phyloP scores from a whole-genome alignment of 352 stramenopile genomes.

The Phytopythium aichiense region DNA sequence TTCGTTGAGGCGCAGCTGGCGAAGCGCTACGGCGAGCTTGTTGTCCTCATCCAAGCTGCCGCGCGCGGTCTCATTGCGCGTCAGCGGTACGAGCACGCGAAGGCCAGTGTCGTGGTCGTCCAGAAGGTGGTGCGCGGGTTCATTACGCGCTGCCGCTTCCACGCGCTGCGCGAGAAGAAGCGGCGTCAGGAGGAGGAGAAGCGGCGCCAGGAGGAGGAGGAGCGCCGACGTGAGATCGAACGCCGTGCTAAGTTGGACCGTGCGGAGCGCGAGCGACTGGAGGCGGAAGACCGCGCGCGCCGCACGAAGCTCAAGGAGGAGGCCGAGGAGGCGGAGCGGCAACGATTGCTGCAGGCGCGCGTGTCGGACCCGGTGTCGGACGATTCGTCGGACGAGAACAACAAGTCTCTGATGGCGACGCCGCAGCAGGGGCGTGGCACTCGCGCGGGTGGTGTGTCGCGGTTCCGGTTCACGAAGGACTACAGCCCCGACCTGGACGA shows the following conservation, averaged over 20 bases:
- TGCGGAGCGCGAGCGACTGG: slow-evolving; percentile 18
- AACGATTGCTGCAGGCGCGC: slow-evolving; percentile 35
- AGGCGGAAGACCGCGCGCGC: slow-evolving; percentile 11
- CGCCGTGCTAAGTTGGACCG: slow-evolving; percentile 19
- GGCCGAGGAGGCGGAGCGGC: slow-evolving; percentile 34
- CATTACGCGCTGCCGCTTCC: slow-evolving; percentile 53
- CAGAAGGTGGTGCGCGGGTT: slow-evolving; percentile 69
- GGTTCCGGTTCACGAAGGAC: slow-evolving; percentile 83
- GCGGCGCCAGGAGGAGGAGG: slow-evolving; percentile 30
- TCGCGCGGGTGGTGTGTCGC: slow-evolving; percentile 41
- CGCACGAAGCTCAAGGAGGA: slow-evolving; percentile 33
- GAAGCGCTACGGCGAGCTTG: slow-evolving; percentile 83
- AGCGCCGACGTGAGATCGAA: too few species aligned
- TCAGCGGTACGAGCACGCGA: slow-evolving; percentile 43
- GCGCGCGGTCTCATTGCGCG: slow-evolving; percentile 54
- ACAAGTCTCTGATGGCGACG: slow-evolving; percentile 25
- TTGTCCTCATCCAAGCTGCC: slow-evolving; percentile 79
- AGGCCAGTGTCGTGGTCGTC: slow-evolving; percentile 33
- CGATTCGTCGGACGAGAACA: slow-evolving; percentile 60
- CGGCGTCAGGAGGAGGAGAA: slow-evolving; percentile 44
- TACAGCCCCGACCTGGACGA: slow-evolving; percentile 47
- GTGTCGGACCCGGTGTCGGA: slow-evolving; percentile 73
- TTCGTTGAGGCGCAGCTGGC: slow-evolving; percentile 83
- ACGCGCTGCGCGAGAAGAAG: slow-evolving; percentile 44
- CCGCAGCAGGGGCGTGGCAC: slow-evolving; percentile 8